phyloP scores from a whole-genome alignment of 257 asterid genomes.

The Solanum corneliomulleri region DNA sequence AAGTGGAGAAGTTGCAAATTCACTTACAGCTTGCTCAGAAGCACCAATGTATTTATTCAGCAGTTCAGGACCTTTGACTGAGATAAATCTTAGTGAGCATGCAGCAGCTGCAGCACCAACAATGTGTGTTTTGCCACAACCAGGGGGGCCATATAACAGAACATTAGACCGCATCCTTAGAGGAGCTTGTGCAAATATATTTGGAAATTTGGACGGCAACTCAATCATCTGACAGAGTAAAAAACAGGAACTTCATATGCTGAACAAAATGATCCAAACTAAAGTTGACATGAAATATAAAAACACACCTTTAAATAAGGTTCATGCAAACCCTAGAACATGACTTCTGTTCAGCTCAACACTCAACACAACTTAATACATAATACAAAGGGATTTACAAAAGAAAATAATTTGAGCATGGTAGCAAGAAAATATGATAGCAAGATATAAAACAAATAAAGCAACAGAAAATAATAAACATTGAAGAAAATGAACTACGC shows the following conservation, averaged over 20 bases:
- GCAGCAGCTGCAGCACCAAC: slow-evolving; percentile 99
- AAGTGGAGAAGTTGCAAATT: not conserved
- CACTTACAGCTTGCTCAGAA: slow-evolving; percentile 96
- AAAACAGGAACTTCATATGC: slow-evolving; percentile 1
- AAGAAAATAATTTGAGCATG: not conserved
- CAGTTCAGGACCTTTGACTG: slow-evolving; percentile 96
- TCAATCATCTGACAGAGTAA: slow-evolving; percentile 60
- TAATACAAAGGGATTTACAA: not conserved
- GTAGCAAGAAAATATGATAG: not conserved
- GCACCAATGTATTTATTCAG: slow-evolving; percentile 97
- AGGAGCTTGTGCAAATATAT: slow-evolving; percentile 80
- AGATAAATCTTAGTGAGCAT: slow-evolving; percentile 85
- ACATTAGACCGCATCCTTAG: slow-evolving; percentile 90
- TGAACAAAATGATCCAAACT: not conserved
- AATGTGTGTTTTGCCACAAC: slow-evolving; percentile 97
- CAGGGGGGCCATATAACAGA: slow-evolving; percentile 97
- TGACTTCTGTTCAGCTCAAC: not conserved
- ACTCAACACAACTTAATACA: not conserved
- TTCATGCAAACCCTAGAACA: not conserved
- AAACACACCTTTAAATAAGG: not conserved
- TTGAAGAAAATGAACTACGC: not conserved
- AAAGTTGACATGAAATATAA: not conserved
- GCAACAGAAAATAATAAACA: not conserved
- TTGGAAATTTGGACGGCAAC: slow-evolving; percentile 84
- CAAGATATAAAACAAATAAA: not conserved